Evolutionary conservation across 371 early-diverging fungal genomes (phyloP).

Genomic region (Rozella allomycis): DNA sequence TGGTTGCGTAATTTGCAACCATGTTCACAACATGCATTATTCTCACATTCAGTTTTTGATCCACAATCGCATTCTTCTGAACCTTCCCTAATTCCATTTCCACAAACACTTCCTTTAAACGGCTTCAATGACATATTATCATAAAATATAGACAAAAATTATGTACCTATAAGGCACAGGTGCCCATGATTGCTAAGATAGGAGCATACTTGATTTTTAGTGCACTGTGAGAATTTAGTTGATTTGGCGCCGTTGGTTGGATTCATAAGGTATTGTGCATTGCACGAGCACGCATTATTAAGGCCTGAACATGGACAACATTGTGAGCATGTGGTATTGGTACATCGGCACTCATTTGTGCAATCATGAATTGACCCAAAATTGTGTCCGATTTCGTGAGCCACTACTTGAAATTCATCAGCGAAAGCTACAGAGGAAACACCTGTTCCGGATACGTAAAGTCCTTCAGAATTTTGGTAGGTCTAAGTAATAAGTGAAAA

Average conservation of each 20-base stretch:
- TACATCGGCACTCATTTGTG: no score
- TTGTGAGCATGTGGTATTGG: no score
- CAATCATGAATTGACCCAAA: slow-evolving; percentile 5
- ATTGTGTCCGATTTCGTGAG: slow-evolving; percentile 5
- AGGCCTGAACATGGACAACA: no score
- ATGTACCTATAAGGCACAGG: no score
- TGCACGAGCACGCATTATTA: no score
- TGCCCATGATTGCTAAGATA: no score
- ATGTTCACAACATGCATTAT: slow-evolving; percentile 57
- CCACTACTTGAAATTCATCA: slow-evolving; percentile 2
- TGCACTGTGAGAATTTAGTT: no score
- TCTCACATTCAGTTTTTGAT: slow-evolving; percentile 37
- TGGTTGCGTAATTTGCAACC: background rate
- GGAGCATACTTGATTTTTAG: no score
- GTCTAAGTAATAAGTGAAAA: slow-evolving; percentile 1
- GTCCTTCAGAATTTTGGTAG: background rate
- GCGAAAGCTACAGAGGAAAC: background rate
- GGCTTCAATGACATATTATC: no score
- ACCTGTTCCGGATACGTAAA: slow-evolving; percentile 1
- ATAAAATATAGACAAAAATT: no score
- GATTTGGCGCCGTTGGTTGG: no score
- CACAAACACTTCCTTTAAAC: slow-evolving; percentile 47
- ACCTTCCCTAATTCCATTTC: slow-evolving; percentile 72
- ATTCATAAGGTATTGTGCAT: no score
- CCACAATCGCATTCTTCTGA: slow-evolving; percentile 90